Evolutionary conservation across 306 rosid genomes (phyloP).

Genomic region (Cyclanthera cordifolia): DNA sequence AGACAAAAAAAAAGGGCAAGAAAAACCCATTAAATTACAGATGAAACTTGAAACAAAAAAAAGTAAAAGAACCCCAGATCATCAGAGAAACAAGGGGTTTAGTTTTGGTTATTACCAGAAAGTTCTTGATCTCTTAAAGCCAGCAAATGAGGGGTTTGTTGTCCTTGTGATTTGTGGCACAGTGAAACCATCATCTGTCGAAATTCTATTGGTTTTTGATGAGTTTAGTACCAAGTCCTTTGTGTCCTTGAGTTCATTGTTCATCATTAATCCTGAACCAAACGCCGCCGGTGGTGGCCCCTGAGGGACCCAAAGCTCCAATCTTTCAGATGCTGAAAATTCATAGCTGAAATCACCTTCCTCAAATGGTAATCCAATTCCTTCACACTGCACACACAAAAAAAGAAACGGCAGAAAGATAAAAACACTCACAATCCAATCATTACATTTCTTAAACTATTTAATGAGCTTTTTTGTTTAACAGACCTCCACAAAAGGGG

Average conservation of each 20-base stretch:
- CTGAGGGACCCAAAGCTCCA: constrained; percentile 77
- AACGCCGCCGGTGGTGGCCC: constrained; percentile 24
- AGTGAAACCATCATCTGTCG: constrained; percentile 58
- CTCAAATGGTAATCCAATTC: constrained; percentile 16
- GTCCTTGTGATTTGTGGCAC: constrained; percentile 62
- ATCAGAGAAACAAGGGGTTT: too few relatives aligned
- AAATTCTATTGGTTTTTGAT: constrained; percentile 29
- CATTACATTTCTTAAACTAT: too few relatives aligned
- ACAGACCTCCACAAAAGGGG: constrained; percentile 52
- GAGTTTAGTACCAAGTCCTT: constrained; percentile 22
- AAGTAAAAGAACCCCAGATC: too few relatives aligned
- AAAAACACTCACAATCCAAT: not conserved
- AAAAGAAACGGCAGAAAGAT: not conserved
- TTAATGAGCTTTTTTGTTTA: too few relatives aligned
- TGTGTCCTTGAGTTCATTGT: constrained; percentile 22
- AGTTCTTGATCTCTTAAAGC: constrained; percentile 48
- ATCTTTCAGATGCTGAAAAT: constrained; percentile 23
- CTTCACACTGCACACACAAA: constrained; percentile 31
- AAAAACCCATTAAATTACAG: too few relatives aligned
- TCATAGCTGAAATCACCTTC: constrained; percentile 30
- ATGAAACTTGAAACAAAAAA: too few relatives aligned
- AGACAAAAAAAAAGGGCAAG: too few relatives aligned
- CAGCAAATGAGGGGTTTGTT: constrained; percentile 21
- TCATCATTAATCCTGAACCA: constrained; percentile 24
- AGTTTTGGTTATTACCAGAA: too few relatives aligned